These are phyloP conservation scores for Tritrichomonas musculus DNA, from an alignment of 208 protist genomes.

Conservation along the genomic window DNA sequence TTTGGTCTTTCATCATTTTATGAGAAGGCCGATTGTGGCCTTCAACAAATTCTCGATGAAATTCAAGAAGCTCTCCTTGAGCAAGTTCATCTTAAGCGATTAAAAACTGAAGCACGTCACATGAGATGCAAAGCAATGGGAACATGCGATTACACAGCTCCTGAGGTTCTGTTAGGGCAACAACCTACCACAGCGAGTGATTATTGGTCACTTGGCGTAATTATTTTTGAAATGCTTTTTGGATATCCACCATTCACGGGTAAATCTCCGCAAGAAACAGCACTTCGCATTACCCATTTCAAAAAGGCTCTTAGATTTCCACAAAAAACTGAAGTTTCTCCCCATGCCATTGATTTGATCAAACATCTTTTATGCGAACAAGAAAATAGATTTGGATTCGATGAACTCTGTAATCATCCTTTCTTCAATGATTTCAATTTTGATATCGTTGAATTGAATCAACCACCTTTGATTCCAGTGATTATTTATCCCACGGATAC, in stretches of 20 bases:
- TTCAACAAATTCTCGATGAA: not conserved
- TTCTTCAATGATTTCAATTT: slow-evolving; percentile 30
- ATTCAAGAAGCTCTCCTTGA: not conserved
- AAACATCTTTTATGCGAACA: not conserved
- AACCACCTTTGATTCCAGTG: slow-evolving; percentile 2
- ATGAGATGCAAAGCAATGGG: not conserved
- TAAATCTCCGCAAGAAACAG: slow-evolving; percentile 57
- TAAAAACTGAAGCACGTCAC: not conserved
- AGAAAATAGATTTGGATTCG: not conserved
- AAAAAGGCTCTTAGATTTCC: slow-evolving; percentile 43
- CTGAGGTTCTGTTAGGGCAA: not conserved
- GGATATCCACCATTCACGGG: slow-evolving; percentile 63
- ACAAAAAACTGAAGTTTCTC: not conserved
- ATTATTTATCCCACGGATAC: not conserved
- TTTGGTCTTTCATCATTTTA: not conserved
- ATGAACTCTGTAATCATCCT: slow-evolving; percentile 6
- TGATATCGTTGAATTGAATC: not conserved
- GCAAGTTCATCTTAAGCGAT: not conserved
- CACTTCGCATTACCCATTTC: slow-evolving; percentile 64
- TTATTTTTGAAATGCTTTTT: slow-evolving; percentile 63
- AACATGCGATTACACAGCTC: slow-evolving; percentile 22
- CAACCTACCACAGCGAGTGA: slow-evolving; percentile 40
- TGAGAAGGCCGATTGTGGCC: not conserved
- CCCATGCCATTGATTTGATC: not conserved
- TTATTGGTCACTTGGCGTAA: slow-evolving; percentile 65